phyloP scores from a whole-genome alignment of 2,329 filamentous ascomycete genomes.

The Onygena corvina region DNA sequence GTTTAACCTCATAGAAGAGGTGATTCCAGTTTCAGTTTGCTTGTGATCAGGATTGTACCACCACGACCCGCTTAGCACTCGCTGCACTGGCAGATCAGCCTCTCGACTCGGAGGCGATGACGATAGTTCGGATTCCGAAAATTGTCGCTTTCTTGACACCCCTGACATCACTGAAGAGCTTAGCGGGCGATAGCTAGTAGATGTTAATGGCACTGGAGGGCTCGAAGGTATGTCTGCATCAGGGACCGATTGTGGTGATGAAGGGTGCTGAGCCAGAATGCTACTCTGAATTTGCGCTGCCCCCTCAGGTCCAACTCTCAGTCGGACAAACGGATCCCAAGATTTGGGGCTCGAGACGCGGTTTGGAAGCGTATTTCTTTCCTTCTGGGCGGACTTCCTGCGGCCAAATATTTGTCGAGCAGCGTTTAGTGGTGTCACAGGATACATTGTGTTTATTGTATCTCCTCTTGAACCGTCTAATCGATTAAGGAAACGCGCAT shows the following conservation, averaged over 20 bases:
- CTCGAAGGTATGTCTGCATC: background rate
- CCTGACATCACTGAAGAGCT: background rate
- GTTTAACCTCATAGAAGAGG: slow-evolving; percentile 13
- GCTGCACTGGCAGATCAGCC: slow-evolving; percentile 10
- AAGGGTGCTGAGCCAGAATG: background rate
- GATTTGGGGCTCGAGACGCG: background rate
- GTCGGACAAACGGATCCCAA: slow-evolving; percentile 14
- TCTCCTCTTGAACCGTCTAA: background rate
- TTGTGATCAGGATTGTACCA: slow-evolving; percentile 11
- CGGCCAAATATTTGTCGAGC: slow-evolving; percentile 11
- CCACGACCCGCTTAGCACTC: slow-evolving; percentile 15
- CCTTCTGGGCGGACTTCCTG: slow-evolving; percentile 5
- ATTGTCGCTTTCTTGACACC: background rate
- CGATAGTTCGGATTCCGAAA: background rate
- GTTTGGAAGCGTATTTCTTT: background rate
- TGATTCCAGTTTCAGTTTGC: background rate
- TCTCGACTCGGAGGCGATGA: background rate
- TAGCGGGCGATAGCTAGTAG: background rate
- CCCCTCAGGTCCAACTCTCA: slow-evolving; percentile 18
- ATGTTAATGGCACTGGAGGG: background rate
- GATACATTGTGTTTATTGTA: background rate
- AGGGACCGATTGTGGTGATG: background rate
- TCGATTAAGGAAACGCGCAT: slow-evolving; percentile 13
- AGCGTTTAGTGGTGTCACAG: slow-evolving; percentile 8
- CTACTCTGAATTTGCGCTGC: slow-evolving; percentile 18